Evolutionary conservation across 2,329 filamentous ascomycete species (phyloP).

Genomic region (Conoideocrella luteorostrata): DNA sequence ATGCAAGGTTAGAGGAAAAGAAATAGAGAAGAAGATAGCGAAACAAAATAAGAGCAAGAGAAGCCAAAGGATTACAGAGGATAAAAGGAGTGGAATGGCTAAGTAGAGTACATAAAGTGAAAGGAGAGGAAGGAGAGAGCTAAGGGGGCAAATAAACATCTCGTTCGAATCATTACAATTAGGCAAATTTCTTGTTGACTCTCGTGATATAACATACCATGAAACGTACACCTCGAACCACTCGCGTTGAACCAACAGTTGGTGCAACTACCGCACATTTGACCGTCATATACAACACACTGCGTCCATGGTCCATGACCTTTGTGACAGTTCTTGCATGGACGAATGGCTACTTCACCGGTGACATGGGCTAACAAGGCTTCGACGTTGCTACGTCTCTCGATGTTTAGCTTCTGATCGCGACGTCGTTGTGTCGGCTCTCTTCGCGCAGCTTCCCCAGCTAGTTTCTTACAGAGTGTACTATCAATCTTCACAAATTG

Average conservation of each 20-base stretch:
- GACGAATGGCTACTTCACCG: constrained; percentile 38
- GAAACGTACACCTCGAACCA: constrained; percentile 53
- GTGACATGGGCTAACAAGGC: constrained; percentile 52
- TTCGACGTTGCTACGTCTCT: constrained; percentile 54
- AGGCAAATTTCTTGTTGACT: no score
- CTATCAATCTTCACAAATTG: constrained; percentile 42
- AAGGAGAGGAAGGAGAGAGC: neutral
- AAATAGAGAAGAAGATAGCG: no score
- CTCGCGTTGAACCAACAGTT: constrained; percentile 61
- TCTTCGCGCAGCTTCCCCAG: constrained; percentile 41
- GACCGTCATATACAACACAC: constrained; percentile 53
- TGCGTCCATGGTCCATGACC: constrained; percentile 53
- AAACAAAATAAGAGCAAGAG: neutral
- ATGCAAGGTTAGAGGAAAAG: neutral
- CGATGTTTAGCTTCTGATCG: constrained; percentile 48
- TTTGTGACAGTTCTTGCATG: constrained; percentile 55
- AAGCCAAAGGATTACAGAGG: no score
- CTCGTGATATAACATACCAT: constrained; percentile 45
- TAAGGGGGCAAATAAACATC: no score
- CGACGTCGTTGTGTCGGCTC: constrained; percentile 46
- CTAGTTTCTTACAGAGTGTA: constrained; percentile 48
- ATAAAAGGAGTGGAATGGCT: no score
- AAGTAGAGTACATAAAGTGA: no score
- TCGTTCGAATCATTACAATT: no score
- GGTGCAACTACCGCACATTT: constrained; percentile 56